Conservation (phyloP, 2,329 filamentous ascomycete species). For the Cladosporium sp. region DNA sequence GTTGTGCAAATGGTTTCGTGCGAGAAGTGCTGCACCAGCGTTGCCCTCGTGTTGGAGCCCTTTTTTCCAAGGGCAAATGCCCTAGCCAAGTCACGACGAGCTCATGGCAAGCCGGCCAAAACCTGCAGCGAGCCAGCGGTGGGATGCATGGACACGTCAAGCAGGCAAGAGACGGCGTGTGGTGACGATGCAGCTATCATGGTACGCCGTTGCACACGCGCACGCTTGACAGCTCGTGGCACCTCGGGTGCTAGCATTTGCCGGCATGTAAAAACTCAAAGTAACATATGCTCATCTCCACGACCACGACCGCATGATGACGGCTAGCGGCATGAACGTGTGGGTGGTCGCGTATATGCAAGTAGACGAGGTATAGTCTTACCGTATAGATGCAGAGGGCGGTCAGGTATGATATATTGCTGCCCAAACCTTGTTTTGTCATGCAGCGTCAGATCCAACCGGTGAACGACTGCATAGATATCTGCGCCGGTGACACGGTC, state of each 20-base stretch:
- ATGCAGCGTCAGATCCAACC: neutral
- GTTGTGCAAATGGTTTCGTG: neutral
- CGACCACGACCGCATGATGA: neutral
- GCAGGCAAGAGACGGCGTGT: neutral
- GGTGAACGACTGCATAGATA: conserved; percentile 1
- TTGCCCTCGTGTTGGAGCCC: neutral
- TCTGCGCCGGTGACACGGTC: neutral
- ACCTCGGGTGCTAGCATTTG: neutral
- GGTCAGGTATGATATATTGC: conserved; percentile 14
- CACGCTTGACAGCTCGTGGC: conserved; percentile 11
- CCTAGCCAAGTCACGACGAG: neutral
- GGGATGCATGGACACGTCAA: conserved; percentile 15
- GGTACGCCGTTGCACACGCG: neutral
- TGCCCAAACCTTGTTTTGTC: conserved; percentile 2
- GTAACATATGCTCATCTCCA: conserved; percentile 4
- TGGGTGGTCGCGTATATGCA: neutral
- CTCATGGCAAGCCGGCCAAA: neutral
- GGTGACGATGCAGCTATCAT: neutral
- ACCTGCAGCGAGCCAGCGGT: conserved; percentile 8
- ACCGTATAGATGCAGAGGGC: neutral
- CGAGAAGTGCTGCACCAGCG: conserved; percentile 11
- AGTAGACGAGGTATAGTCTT: neutral
- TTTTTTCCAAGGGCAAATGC: neutral
- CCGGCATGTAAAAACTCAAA: neutral
- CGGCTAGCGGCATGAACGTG: conserved; percentile 9